Percentiles rank a stretch among this genome's conserved stretches.
Conservation (phyloP, 148 eudicot species). For the Rhododendron vialii region DNA sequence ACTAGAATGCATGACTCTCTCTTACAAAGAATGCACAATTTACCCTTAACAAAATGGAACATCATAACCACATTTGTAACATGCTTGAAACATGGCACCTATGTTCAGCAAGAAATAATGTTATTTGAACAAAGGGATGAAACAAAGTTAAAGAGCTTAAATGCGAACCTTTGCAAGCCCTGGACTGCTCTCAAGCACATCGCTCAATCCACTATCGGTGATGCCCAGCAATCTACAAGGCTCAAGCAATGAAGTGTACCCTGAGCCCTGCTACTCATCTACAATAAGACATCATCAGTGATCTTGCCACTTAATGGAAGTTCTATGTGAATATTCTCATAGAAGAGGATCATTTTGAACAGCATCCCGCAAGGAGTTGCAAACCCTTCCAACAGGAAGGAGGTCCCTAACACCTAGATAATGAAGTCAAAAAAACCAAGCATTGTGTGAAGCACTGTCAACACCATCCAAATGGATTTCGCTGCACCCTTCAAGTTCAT, state of each 20-base stretch:
- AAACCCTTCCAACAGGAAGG: slow-evolving; percentile 43
- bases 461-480: neutral
- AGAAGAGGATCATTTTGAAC: slow-evolving; percentile 35
- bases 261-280: slow-evolving; percentile 34
- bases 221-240: slow-evolving; percentile 20
- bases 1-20: too few species aligned
- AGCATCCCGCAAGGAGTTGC: slow-evolving; percentile 30
- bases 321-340: slow-evolving; percentile 29
- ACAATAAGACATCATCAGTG: slow-evolving; percentile 24
- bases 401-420: slow-evolving; percentile 37
- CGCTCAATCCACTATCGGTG: slow-evolving; percentile 4
- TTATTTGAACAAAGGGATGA: neutral
- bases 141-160: neutral
- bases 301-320: slow-evolving; percentile 23
- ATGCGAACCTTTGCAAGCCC: slow-evolving; percentile 33
- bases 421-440: slow-evolving; percentile 21
- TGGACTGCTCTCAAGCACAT: slow-evolving; percentile 30
- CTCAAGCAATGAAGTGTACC: slow-evolving; percentile 36
- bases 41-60: too few species aligned
- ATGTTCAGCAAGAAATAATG: neutral
- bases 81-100: neutral
- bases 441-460: slow-evolving; percentile 30
- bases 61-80: neutral
- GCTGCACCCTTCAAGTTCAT: neutral
- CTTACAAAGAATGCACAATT: too few species aligned